Evolutionary conservation across 2,329 filamentous ascomycete genomes (phyloP).

Genomic region (Calonectria hongkongensis): DNA sequence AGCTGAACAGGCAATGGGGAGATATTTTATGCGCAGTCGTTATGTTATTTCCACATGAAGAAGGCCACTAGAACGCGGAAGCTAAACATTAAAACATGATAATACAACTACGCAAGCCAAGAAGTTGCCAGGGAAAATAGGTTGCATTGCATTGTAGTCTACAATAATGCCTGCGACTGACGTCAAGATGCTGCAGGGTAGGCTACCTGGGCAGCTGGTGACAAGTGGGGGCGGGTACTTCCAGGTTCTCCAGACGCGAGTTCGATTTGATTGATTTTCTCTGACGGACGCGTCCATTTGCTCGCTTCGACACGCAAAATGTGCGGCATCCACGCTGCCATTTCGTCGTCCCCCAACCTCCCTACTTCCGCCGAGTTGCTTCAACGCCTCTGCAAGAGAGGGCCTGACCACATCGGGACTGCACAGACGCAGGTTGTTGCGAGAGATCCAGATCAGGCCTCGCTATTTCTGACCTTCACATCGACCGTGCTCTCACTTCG

Average conservation of each 20-base stretch:
- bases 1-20: background rate
- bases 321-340: constrained; percentile 76
- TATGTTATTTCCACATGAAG: background rate
- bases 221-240: constrained; percentile 14
- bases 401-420: constrained; percentile 75
- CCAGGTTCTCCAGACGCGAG: constrained; percentile 24
- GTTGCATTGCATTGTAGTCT: background rate
- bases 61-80: background rate
- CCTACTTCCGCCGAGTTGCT: constrained; percentile 61
- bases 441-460: constrained; percentile 43
- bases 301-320: constrained; percentile 61
- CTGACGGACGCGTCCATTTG: constrained; percentile 38
- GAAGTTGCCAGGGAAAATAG: background rate
- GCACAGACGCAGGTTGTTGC: constrained; percentile 57
- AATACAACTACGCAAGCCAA: constrained; percentile 8
- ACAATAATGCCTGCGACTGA: constrained; percentile 1
- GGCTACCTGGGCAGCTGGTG: background rate
- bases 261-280: constrained; percentile 34
- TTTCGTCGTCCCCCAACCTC: constrained; percentile 61
- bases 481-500: constrained; percentile 95
- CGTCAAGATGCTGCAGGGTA: constrained; percentile 29
- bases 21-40: background rate
- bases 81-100: no score
- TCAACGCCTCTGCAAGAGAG: constrained; percentile 71
- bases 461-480: constrained; percentile 76